Percentiles rank a stretch among this genome's conserved stretches.
Evolutionary conservation across 768 basidiomycete genomes (phyloP).

Genomic region (Lepiota venenata): DNA sequence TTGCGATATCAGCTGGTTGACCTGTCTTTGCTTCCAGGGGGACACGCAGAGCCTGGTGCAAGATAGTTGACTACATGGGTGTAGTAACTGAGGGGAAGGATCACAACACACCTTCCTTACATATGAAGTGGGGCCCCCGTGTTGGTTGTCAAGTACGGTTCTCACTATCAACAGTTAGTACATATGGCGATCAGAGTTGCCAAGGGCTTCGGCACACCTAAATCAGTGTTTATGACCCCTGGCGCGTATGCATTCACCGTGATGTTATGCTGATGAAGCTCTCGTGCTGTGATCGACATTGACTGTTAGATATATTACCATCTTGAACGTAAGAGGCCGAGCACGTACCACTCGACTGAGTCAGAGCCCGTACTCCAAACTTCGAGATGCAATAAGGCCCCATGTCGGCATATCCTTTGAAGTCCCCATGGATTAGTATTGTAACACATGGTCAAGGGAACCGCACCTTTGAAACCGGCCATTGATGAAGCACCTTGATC

Average conservation of each 20-base stretch:
- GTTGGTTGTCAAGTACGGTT: background rate
- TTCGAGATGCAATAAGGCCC: constrained; percentile 32
- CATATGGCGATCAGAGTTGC: background rate
- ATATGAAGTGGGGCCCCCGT: background rate
- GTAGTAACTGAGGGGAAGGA: background rate
- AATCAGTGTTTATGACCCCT: constrained; percentile 17
- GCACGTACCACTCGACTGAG: constrained; percentile 32
- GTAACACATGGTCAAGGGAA: background rate
- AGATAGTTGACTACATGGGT: too few relatives aligned
- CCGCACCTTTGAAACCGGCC: constrained; percentile 26
- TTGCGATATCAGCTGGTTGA: constrained; percentile 14
- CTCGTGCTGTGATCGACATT: constrained; percentile 23
- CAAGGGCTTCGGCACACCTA: background rate
- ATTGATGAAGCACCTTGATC: constrained; percentile 25
- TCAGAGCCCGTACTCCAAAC: constrained; percentile 37
- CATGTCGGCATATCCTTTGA: background rate
- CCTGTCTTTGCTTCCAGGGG: background rate
- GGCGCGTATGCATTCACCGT: constrained; percentile 42
- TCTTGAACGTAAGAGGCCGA: background rate
- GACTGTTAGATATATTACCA: background rate
- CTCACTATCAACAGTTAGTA: background rate
- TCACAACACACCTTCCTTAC: background rate
- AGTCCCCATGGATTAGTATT: background rate
- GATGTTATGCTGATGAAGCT: constrained; percentile 34
- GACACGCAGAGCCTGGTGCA: background rate